Conservation (phyloP, 768 basidiomycete species). For the Terana coerulea region DNA sequence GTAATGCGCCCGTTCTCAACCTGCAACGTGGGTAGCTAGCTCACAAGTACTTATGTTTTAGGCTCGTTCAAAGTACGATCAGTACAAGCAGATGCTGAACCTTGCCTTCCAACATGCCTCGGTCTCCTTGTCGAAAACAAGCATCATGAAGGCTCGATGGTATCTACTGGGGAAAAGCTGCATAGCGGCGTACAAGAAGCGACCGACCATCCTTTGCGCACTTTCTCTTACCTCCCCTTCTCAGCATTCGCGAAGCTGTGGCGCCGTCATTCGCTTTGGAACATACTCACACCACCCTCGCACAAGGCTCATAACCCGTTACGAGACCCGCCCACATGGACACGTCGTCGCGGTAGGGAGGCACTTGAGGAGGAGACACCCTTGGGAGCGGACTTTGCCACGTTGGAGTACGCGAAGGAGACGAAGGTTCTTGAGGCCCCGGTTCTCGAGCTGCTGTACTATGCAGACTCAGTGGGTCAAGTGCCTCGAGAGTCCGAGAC, state of each 20-base stretch:
- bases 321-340: slow-evolving; percentile 19
- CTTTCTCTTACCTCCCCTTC: slow-evolving; percentile 34
- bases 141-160: slow-evolving; percentile 66
- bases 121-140: slow-evolving; percentile 73
- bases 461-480: slow-evolving; percentile 77
- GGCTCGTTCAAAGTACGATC: slow-evolving; percentile 79
- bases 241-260: slow-evolving; percentile 47
- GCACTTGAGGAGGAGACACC: slow-evolving; percentile 51
- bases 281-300: background rate
- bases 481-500: slow-evolving; percentile 45
- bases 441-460: slow-evolving; percentile 78
- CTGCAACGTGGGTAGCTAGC: slow-evolving; percentile 7
- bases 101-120: slow-evolving; percentile 66
- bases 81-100: slow-evolving; percentile 76
- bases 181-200: slow-evolving; percentile 54
- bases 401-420: slow-evolving; percentile 84
- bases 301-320: slow-evolving; percentile 10
- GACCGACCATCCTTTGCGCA: slow-evolving; percentile 16
- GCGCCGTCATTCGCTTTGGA: slow-evolving; percentile 41
- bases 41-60: slow-evolving; percentile 26
- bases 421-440: slow-evolving; percentile 78
- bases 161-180: slow-evolving; percentile 57
- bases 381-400: slow-evolving; percentile 50
- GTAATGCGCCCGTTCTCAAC: slow-evolving; percentile 21
- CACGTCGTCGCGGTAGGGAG: slow-evolving; percentile 26